phyloP scores from a whole-genome alignment of 2,329 filamentous ascomycete species.

The Colletotrichum spaethianum region DNA sequence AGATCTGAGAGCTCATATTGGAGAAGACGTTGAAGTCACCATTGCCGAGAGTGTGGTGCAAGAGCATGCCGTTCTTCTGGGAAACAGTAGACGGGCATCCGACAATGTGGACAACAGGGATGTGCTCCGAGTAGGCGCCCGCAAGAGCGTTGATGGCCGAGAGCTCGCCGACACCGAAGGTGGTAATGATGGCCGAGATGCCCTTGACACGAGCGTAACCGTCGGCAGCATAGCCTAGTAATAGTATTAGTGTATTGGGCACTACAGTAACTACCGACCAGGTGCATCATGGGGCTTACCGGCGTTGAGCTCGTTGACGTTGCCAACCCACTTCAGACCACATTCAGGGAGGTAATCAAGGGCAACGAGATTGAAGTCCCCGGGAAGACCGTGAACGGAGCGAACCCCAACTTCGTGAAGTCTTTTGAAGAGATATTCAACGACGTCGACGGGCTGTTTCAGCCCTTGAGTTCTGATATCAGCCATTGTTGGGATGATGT shows the following conservation, averaged over 20 bases:
- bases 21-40: slow-evolving; percentile 88
- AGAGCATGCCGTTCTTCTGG: slow-evolving; percentile 63
- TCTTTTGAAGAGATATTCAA: slow-evolving; percentile 77
- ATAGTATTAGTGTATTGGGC: not conserved
- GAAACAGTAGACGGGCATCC: slow-evolving; percentile 65
- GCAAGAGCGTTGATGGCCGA: slow-evolving; percentile 82
- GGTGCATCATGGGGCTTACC: slow-evolving; percentile 59
- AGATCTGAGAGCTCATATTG: slow-evolving; percentile 82
- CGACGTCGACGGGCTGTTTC: slow-evolving; percentile 69
- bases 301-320: slow-evolving; percentile 81
- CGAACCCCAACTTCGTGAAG: slow-evolving; percentile 75
- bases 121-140: slow-evolving; percentile 81
- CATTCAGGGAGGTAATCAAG: slow-evolving; percentile 75
- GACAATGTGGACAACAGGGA: slow-evolving; percentile 80
- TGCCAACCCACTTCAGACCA: slow-evolving; percentile 76
- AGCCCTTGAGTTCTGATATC: slow-evolving; percentile 61
- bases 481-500: slow-evolving; percentile 42
- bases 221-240: slow-evolving; percentile 80
- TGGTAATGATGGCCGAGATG: slow-evolving; percentile 79
- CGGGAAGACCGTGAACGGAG: slow-evolving; percentile 78
- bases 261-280: not conserved
- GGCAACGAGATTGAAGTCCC: slow-evolving; percentile 80
- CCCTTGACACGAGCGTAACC: slow-evolving; percentile 83
- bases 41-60: slow-evolving; percentile 81
- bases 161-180: slow-evolving; percentile 82